These are phyloP conservation scores for Leccinellum albellum DNA, from an alignment of 768 basidiomycete species.

Conservation along the genomic window DNA sequence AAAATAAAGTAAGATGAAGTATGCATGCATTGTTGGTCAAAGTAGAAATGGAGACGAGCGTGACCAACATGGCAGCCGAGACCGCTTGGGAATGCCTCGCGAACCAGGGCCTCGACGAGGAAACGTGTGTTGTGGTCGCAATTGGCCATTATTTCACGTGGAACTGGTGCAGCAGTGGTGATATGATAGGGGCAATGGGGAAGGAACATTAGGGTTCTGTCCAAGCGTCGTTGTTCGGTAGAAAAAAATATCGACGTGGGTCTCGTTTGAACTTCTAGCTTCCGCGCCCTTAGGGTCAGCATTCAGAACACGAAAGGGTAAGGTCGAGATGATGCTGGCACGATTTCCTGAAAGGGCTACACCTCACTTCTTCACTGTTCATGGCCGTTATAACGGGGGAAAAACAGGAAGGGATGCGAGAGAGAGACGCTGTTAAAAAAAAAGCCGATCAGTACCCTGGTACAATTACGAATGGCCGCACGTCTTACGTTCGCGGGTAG, in stretches of 20 bases:
- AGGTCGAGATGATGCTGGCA: not conserved
- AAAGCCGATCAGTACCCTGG: not conserved
- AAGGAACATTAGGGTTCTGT: not conserved
- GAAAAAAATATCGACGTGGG: not conserved
- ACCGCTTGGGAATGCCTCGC: not conserved
- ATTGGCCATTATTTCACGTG: not conserved
- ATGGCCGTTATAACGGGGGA: not conserved
- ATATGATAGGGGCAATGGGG: not conserved
- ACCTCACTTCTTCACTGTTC: not conserved
- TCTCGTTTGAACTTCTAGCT: not conserved
- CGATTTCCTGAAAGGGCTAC: not conserved
- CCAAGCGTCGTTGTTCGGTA: not conserved
- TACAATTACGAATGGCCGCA: not conserved
- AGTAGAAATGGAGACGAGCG: not conserved
- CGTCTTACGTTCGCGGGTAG: not conserved
- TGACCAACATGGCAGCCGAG: not conserved
- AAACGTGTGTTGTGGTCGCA: conserved; percentile 5
- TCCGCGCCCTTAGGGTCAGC: not conserved
- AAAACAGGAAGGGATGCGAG: not conserved
- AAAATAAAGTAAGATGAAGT: not conserved
- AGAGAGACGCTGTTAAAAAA: not conserved
- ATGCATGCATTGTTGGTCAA: not conserved
- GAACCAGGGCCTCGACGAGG: conserved; percentile 8
- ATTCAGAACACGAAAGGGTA: not conserved
- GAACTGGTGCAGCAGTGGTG: no score